Conservation (phyloP, 2,329 filamentous ascomycete species). For the Colletotrichum navitas region DNA sequence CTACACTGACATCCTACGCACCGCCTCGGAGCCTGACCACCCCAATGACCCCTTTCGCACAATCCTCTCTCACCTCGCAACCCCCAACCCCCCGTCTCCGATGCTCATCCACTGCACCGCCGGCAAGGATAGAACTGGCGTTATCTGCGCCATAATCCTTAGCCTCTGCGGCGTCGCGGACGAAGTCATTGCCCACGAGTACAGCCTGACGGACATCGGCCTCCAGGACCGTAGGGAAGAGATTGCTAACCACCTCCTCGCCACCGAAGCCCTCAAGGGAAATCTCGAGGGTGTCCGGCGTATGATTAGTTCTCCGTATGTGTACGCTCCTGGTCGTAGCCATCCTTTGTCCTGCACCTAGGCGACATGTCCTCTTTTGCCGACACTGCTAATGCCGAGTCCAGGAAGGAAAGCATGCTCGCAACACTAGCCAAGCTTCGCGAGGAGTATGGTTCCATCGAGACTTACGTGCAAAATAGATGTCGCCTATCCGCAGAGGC, state of each 20-base stretch:
- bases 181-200: constrained; percentile 74
- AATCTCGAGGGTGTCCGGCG: constrained; percentile 59
- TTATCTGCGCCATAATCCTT: constrained; percentile 76
- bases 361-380: background rate
- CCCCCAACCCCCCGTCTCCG: constrained; percentile 55
- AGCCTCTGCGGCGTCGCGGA: constrained; percentile 72
- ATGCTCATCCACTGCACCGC: constrained; percentile 80
- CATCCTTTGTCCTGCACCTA: background rate
- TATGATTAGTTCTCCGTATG: constrained; percentile 60
- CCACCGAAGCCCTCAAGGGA: constrained; percentile 62
- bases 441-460: constrained; percentile 71
- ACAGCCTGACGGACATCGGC: constrained; percentile 74
- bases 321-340: background rate
- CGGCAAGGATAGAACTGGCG: constrained; percentile 82
- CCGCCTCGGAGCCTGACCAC: constrained; percentile 55
- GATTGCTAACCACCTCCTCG: constrained; percentile 63
- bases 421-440: constrained; percentile 67
- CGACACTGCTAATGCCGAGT: background rate
- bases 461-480: constrained; percentile 70
- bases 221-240: constrained; percentile 65
- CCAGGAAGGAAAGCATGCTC: constrained; percentile 62
- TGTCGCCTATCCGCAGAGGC: constrained; percentile 69
- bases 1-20: constrained; percentile 71
- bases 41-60: constrained; percentile 58
- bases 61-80: constrained; percentile 68